A percentile compares a stretch with the other conserved stretches of the same genome.
These are phyloP conservation scores for Prunus mume DNA, from an alignment of 306 rosid species.

Conservation along the genomic window DNA sequence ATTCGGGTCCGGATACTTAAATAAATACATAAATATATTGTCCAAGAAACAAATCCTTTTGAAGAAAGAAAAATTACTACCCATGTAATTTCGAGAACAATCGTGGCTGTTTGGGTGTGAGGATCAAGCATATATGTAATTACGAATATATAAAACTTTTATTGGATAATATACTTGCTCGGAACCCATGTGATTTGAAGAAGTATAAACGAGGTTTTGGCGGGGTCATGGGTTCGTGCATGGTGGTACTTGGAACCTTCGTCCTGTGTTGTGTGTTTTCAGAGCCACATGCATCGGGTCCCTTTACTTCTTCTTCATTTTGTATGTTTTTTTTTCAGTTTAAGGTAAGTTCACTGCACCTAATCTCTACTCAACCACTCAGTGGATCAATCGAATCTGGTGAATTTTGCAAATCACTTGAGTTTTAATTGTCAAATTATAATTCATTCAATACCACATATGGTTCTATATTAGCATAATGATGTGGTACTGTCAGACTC, in stretches of 20 bases:
- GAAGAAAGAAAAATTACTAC: too few species aligned
- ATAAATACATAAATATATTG: too few species aligned
- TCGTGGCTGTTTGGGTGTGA: too few species aligned
- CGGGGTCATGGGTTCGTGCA: neutral
- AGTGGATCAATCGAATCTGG: neutral
- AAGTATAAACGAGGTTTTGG: neutral
- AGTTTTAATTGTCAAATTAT: neutral
- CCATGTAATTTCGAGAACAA: too few species aligned
- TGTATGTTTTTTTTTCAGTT: neutral
- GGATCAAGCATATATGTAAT: too few species aligned
- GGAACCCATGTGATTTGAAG: constrained; percentile 1
- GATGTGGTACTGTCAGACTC: too few species aligned
- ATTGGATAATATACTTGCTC: neutral
- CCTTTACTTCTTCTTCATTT: too few species aligned
- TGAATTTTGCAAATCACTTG: neutral
- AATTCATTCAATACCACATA: too few species aligned
- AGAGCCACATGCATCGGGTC: neutral
- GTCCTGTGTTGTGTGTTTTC: neutral
- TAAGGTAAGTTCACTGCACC: neutral
- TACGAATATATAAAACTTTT: neutral
- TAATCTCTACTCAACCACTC: neutral
- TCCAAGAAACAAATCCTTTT: too few species aligned
- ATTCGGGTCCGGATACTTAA: too few species aligned
- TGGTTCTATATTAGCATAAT: too few species aligned
- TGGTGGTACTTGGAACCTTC: constrained; percentile 15